Base-by-base conservation (phyloP, 805 yeast genomes). In the Soucietia sequanensis region DNA sequence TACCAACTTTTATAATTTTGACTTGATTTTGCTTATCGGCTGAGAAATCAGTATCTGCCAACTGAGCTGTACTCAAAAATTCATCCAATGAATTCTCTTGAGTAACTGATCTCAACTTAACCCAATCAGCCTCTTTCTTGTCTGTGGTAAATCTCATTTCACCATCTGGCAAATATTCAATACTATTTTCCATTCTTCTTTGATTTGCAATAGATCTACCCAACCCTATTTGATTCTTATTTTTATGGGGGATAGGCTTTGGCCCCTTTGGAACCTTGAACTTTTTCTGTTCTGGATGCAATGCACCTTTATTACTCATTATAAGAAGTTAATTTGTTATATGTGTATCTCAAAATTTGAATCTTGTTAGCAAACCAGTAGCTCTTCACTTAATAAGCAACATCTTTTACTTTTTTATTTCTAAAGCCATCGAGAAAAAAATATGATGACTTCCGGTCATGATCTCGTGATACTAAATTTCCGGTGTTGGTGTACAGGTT, bases 71-170 rank as follows among this genome's bases (percentile, higher is more conserved):
- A 53, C 81, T 84, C 52, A 93, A 75, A 60, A 93, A 90, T 63
- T 93, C 99, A 62, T 93, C 98, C 38, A 93, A 64, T 1, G 97
- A 83, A 47, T 84, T 78, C 58, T 93, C 98, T 52, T 93, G 98
- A 0, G 98, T 93, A 11, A 93, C 95, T 2, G 97, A 89, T 56
- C 93, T 78, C 53, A 93, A 66, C 44, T 89, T 87, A 33, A 86
- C 95, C 95, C 96, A 88, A 42, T 74, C 76, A 10, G 88, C 95
- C 54, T 87, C 95, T 47, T 78, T 85, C 47, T 81, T 82, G 43
- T 80, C 84, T 0, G 96, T 88, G 13, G 95, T 85, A 60, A 88
- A 89, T 50, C 96, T 71, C 78, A 86, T 75, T 52, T 85, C 95
- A 46, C 95, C 95, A 65, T 84, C 93, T 19, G 95, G 95, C 29